Conservation (phyloP, 108 stramenopile genomes). For the Pseudonitzschia pungens region DNA sequence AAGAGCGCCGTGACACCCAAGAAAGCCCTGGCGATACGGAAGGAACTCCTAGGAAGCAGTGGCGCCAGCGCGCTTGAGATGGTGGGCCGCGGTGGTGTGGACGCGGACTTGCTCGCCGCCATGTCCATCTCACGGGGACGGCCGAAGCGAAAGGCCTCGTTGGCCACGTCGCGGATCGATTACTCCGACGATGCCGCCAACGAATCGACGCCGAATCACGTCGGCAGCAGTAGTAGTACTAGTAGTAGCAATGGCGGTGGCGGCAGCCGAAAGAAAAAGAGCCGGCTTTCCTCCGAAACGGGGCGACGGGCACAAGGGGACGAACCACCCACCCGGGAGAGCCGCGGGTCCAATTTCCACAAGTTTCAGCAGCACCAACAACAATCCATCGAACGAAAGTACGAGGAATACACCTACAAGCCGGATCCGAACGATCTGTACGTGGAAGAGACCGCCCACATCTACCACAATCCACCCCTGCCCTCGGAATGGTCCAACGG, state of each 20-base stretch:
- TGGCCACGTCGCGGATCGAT: neutral
- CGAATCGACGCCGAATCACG: neutral
- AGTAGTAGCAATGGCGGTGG: neutral
- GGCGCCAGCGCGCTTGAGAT: neutral
- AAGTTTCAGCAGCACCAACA: too few species aligned
- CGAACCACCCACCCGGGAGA: neutral
- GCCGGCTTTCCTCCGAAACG: neutral
- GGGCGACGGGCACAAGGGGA: neutral
- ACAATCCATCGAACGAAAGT: neutral
- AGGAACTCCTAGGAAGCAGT: neutral
- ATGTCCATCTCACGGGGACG: neutral
- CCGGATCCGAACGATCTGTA: slow-evolving; percentile 36
- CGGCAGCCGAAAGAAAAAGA: neutral
- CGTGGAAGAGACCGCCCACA: slow-evolving; percentile 58
- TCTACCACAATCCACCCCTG: slow-evolving; percentile 57
- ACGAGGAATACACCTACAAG: slow-evolving; percentile 12
- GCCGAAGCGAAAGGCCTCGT: slow-evolving; percentile 6
- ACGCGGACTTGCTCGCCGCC: too few species aligned
- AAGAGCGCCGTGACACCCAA: neutral
- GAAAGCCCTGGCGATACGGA: neutral
- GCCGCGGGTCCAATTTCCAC: too few species aligned
- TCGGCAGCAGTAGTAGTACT: neutral
- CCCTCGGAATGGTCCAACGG: slow-evolving; percentile 30
- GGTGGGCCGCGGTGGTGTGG: neutral
- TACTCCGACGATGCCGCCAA: neutral